Evolutionary conservation across 345 rosid genomes (phyloP), one percentile per base, ranked within the genome.

Genomic region (Salix brachista): DNA sequence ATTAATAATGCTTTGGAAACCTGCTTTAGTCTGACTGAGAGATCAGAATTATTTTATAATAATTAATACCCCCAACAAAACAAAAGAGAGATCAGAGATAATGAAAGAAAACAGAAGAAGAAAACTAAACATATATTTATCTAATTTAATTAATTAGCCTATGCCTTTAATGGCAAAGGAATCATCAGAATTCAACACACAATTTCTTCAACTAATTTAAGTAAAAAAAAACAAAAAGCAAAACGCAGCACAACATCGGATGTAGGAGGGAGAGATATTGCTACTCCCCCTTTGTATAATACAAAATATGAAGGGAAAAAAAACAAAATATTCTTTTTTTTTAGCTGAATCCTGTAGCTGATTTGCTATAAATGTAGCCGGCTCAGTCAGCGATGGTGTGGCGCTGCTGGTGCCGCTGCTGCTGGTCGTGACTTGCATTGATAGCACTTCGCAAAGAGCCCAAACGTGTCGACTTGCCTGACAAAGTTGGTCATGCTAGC

Each of bases 361-460:
- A 3, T 5, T 23, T 54, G 54, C 7, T 14, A 41, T 8, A 37
- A 48, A 69, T 25, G 68, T 17, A 5, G 25, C 1, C 13, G 17
- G 77, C 34, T 87, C 85, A 85, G 28, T 88, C 85, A 88, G 81
- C 70, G 90, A 41, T 76, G 88, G 34, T 78, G 87, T 6, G 82
- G 87, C 39, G 85, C 42, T 0, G 86, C 3, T 0, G 86, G 79
- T 0, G 86, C 82, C 5, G 83, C 65, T 1, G 86, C 81, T 14
- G 70, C 46, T 2, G 95, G 88, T 34, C 37, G 37, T 10, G 99
- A 81, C 76, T 96, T 92, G 91, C 99, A 96, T 74, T 96, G 99
- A 82, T 96, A 96, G 86, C 99, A 96, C 85, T 91, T 96, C 1
- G 99, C 97, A 18, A 96, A 96, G 52, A 96, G 92, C 23, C 99